Base-by-base conservation (phyloP, 1,139 yeast genomes). In the Schwanniomyces etchellsii region DNA sequence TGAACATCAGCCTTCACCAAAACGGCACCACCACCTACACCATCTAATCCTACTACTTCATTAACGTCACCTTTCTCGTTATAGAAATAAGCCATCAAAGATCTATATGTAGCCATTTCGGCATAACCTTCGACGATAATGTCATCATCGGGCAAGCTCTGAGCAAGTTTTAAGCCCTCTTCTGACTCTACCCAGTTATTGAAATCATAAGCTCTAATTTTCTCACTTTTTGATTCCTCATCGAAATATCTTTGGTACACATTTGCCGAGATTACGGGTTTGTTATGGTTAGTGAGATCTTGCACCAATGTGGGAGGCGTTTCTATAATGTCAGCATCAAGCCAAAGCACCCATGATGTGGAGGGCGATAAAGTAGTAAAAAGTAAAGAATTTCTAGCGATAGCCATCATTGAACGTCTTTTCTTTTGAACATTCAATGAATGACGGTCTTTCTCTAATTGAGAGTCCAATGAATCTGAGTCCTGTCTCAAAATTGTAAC, bases 21-120 rank as follows among this genome's bases (percentile, higher is more conserved):
- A 22, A 94, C 79, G 26, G 96, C 95, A 18, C 97, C 95, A 37
- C 91, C 97, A 34, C 98, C 98, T 36, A 91, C 97, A 54, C 98
- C 98, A 55, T 91, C 98, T 37, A 91, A 68, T 23, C 77, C 74
- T 82, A 89, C 81, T 50, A 77, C 82, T 4, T 78, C 70, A 38
- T 68, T 64, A 10, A 49, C 41, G 37, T 79, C 80, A 14, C 81
- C 91, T 5, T 65, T 62, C 5, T 77, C 60, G 47, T 81, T 82
- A 56, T 82, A 84, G 52, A 77, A 77, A 50, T 81, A 81, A 1
- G 96, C 97, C 97, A 91, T 89, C 43, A 91, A 68, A n/a, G 95
- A 82, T 57, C 98, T 76, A 54, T 83, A 91, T 3, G 98, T 91
- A 26, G 96, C 95, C 63, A 89, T 69, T 51, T 91, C 96, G 1